A percentile compares a stretch with the other conserved stretches of the same genome.
phyloP scores from a whole-genome alignment of 148 eudicot genomes.

The Nepenthes gracilis region DNA sequence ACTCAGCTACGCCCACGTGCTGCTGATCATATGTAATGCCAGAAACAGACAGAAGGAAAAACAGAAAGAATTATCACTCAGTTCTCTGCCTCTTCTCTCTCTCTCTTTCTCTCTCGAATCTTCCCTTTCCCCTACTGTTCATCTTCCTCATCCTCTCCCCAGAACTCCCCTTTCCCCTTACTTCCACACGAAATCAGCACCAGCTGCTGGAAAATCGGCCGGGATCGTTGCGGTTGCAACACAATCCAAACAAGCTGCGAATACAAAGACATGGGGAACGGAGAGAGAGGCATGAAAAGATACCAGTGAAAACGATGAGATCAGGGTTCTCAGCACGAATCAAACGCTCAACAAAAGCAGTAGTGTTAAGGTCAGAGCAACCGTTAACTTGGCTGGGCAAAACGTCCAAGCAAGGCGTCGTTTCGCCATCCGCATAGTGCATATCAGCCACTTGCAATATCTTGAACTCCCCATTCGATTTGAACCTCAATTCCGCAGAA shows the following conservation, averaged over 20 bases:
- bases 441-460: conserved; percentile 93
- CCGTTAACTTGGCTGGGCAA: conserved; percentile 37
- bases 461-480: conserved; percentile 54
- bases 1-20: too few relatives aligned
- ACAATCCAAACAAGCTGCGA: neutral
- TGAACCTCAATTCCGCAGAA: conserved; percentile 33
- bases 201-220: too few relatives aligned
- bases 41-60: too few relatives aligned
- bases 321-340: conserved; percentile 70
- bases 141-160: too few relatives aligned
- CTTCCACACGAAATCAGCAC: too few relatives aligned
- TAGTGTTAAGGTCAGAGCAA: conserved; percentile 86
- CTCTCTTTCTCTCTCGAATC: too few relatives aligned
- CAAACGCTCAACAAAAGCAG: conserved; percentile 58
- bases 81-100: too few relatives aligned
- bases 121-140: too few relatives aligned
- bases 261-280: neutral
- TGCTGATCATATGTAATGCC: too few relatives aligned
- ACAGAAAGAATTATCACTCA: too few relatives aligned
- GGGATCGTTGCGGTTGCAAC: too few relatives aligned
- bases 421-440: conserved; percentile 67
- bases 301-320: conserved; percentile 83
- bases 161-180: too few relatives aligned
- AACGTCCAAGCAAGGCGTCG: conserved; percentile 53
- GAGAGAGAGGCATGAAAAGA: neutral